These are phyloP conservation scores for Candida sithepensis DNA, from an alignment of 805 yeast genomes.

Conservation along the genomic window DNA sequence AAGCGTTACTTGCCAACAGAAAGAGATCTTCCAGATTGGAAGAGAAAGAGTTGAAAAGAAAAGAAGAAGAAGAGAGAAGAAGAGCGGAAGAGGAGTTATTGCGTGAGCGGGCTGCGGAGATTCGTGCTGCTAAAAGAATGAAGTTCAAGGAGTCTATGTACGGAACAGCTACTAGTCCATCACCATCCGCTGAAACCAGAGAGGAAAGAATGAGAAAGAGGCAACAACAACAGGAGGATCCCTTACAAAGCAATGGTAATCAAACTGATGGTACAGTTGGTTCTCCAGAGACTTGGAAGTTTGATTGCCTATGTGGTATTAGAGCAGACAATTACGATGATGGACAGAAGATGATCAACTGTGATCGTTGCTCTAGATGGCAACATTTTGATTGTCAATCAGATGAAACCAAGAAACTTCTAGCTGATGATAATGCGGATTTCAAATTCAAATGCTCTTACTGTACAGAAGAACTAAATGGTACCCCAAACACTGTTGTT, in stretches of 20 bases:
- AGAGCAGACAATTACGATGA: conserved; percentile 37
- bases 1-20: conserved; percentile 59
- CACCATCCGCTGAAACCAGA: conserved; percentile 8
- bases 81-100: conserved; percentile 44
- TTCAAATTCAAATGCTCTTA: conserved; percentile 16
- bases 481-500: background rate
- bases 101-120: conserved; percentile 40
- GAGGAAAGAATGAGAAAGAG: background rate
- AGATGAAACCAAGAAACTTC: conserved; percentile 25
- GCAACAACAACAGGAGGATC: background rate
- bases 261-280: conserved; percentile 13
- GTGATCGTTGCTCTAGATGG: conserved; percentile 36
- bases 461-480: conserved; percentile 5
- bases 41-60: conserved; percentile 49
- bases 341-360: conserved; percentile 32
- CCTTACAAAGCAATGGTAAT: no score
- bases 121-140: conserved; percentile 40
- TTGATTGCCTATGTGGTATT: conserved; percentile 38
- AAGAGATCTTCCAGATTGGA: conserved; percentile 73
- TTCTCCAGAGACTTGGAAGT: conserved; percentile 28
- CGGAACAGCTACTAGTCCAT: conserved; percentile 12
- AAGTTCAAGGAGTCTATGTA: conserved; percentile 32
- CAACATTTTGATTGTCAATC: conserved; percentile 35
- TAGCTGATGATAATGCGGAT: conserved; percentile 30
- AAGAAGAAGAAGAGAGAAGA: conserved; percentile 49